phyloP scores from a whole-genome alignment of 1,284 basidiomycete genomes.

The Cryptococcus neoformans region DNA sequence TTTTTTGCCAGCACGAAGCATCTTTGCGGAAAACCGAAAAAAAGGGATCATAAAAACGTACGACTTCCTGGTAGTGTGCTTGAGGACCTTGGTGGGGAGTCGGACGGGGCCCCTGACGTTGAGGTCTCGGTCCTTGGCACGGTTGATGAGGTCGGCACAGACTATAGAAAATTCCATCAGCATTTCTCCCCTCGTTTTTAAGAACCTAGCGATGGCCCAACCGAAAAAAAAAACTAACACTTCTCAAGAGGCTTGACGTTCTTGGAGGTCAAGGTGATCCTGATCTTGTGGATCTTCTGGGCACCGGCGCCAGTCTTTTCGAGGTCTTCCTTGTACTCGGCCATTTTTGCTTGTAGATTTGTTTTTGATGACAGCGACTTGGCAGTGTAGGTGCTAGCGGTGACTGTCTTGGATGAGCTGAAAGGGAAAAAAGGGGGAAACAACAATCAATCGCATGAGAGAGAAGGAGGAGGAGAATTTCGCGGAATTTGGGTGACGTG shows the following conservation, averaged over 20 bases:
- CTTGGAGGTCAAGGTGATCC: constrained; percentile 97
- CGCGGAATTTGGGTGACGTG: too few relatives aligned
- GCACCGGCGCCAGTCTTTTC: constrained; percentile 84
- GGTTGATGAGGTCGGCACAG: constrained; percentile 93
- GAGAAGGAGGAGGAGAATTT: not conserved
- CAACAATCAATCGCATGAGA: not conserved
- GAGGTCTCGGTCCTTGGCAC: constrained; percentile 99
- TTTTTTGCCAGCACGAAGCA: not conserved
- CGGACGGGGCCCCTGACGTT: constrained; percentile 99
- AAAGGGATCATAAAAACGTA: constrained; percentile 50
- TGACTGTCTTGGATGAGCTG: constrained; percentile 12
- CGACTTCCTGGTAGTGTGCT: constrained; percentile 99
- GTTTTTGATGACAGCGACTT: constrained; percentile 24
- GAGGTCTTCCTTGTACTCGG: constrained; percentile 97
- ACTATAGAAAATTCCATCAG: constrained; percentile 55
- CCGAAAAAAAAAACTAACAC: constrained; percentile 60
- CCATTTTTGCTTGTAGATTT: constrained; percentile 65
- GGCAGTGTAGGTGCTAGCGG: constrained; percentile 14
- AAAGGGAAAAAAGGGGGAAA: not conserved
- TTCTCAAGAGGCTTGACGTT: constrained; percentile 99
- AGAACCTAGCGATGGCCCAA: too few relatives aligned
- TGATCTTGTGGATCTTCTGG: constrained; percentile 97
- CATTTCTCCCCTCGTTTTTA: not conserved
- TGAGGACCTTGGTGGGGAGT: constrained; percentile 97
- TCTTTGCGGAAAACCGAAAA: not conserved